Base-by-base conservation (phyloP, 106 monocot genomes). In the Iris macrosiphon region DNA sequence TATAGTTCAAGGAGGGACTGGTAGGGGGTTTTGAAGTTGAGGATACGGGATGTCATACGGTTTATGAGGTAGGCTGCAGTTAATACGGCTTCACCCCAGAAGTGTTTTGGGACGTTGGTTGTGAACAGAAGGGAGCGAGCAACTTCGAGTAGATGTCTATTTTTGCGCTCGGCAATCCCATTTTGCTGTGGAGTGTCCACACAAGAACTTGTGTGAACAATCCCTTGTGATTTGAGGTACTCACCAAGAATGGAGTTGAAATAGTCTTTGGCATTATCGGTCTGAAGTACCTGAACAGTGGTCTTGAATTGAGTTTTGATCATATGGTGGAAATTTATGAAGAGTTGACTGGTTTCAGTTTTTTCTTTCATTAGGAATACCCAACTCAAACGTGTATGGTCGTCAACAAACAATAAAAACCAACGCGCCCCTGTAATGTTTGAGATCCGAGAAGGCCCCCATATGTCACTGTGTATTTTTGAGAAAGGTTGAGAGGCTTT, bases 141-240 rank as follows among this genome's bases (percentile, higher is more conserved):
- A 4, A 61, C 61, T 17, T 69, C 51, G 4, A 68, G 14, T 0
- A 69, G 4, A 30, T 59, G 60, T 52, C 21, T 16, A 41, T 69
- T 69, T 26, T 69, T 69, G 5, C 60, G 29, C 12, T 69, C 42
- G 0, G 41, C 51, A 14, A 69, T 31, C 2, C 66, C 56, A 52
- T 69, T 69, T 30, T 69, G 59, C 1, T 34, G 37, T 7, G 59
- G 59, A 20, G 59, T 68, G 3, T 32, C 8, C 10, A 38, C 38
- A 28, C 51, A 60, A 31, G 28, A 46, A 32, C 30, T 57, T 29
- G 45, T 45, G 37, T 67, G 67, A 4, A 47, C 22, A 25, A 57
- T 57, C 1, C 57, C 57, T 2, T 57, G 21, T 21, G 13, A 2
- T 8, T 31, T 22, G 1, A 67, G n/a, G 21, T 67, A 56, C 6